Conservation (phyloP, 257 asterid species). For the Nicotiana paniculata region DNA sequence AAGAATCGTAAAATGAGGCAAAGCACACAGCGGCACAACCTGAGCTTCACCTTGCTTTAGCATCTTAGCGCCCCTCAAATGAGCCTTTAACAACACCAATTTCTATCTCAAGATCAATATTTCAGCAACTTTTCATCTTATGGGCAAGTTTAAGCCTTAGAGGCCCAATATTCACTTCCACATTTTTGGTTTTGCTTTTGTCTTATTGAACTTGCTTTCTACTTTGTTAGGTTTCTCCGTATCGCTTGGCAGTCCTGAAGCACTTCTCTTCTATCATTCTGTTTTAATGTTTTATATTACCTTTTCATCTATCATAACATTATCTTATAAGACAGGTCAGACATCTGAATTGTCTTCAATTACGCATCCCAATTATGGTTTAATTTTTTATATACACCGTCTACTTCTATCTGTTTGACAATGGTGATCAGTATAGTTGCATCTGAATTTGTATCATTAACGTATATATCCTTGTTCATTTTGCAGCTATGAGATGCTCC, state of each 20-base stretch:
- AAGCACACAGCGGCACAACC: background rate
- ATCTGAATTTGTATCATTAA: background rate
- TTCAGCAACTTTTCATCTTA: background rate
- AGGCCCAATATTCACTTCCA: background rate
- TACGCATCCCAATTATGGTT: background rate
- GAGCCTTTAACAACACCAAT: background rate
- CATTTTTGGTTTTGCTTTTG: background rate
- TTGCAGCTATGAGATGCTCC: constrained; percentile 82
- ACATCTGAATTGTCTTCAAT: background rate
- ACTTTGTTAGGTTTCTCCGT: background rate
- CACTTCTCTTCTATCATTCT: background rate
- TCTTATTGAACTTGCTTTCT: background rate
- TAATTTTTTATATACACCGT: background rate
- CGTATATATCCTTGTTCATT: background rate
- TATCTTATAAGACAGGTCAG: background rate
- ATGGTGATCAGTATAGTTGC: background rate
- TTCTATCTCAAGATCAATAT: background rate
- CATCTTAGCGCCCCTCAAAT: background rate
- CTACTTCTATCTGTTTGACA: background rate
- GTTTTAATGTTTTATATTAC: background rate
- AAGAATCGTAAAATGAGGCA: background rate
- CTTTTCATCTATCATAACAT: background rate
- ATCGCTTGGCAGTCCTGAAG: background rate
- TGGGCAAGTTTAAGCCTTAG: background rate
- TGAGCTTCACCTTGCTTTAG: background rate